Base-by-base conservation (phyloP, 202 grass and related monocot species). In the Tripidium arundinaceum region DNA sequence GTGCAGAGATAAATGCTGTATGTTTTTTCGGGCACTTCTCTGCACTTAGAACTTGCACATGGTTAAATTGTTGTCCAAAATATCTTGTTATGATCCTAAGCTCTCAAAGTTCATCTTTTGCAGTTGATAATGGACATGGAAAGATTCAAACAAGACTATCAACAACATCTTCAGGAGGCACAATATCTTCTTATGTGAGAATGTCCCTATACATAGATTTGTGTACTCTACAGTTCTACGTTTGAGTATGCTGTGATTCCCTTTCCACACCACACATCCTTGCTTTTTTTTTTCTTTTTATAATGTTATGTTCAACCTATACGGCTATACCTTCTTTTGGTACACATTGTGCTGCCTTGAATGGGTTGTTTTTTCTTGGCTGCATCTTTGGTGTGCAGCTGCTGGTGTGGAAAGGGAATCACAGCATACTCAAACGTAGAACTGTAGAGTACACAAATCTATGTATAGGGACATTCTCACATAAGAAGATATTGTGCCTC, bases 101-200 rank as follows among this genome's bases (percentile, higher is more conserved):
- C 36, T 80, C 11, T 33, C 14, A 9, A 83, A 80, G 22, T 81
- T 62, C 66, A 72, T 81, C 21, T 78, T 80, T 67, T 88, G 83
- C 91, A 93, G 91, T 83, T 93, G 80, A 93, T 93, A 79, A 72
- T 86, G 77, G 91, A 93, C 62, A 93, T 93, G 91, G 91, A 93
- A 86, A 93, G 81, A 67, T 90, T 86, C 74, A 93, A 93, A 83
- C 91, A 93, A 78, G 65, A 72, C 41, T 90, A 88, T 62, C 85
- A 81, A 29, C 79, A 81, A 70, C 13, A 88, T 77, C 85, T 93
- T 88, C 85, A 86, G 65, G 60, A 93, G 62, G 83, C 87, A 65
- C 82, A 81, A 5, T 65, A 85, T 64, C 83, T 81, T 89, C 65
- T 85, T 67, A 38, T 79, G 87, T 92, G 87, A 86, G 75, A 74